phyloP scores from a whole-genome alignment of 257 asterid species.

The Solanum chiquidenum region DNA sequence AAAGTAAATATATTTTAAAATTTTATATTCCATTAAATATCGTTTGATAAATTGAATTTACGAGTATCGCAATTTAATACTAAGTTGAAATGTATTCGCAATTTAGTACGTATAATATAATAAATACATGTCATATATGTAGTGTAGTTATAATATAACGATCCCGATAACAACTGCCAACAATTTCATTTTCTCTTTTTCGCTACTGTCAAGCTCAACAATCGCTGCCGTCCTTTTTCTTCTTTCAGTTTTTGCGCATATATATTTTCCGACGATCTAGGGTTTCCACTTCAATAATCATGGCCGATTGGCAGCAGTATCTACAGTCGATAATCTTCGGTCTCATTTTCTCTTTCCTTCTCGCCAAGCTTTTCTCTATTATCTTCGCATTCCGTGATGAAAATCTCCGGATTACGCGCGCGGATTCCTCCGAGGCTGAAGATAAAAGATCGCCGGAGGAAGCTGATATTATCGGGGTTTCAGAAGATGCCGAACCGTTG shows the following conservation, averaged over 20 bases:
- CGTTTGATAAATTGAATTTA: too few species aligned
- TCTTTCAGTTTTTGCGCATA: background rate
- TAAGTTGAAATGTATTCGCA: background rate
- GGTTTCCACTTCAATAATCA: conserved; percentile 4
- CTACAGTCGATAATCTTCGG: conserved; percentile 67
- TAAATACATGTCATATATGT: background rate
- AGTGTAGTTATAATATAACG: background rate
- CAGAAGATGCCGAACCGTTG: conserved; percentile 43
- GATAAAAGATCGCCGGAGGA: conserved; percentile 7
- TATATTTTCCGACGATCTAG: background rate
- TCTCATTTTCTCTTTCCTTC: conserved; percentile 67
- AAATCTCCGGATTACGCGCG: conserved; percentile 71
- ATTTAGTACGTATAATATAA: background rate
- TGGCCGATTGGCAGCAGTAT: conserved; percentile 68
- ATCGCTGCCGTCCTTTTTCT: background rate
- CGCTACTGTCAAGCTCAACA: background rate
- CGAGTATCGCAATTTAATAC: background rate
- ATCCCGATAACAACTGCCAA: background rate
- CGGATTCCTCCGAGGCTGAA: conserved; percentile 25
- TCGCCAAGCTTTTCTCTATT: conserved; percentile 81
- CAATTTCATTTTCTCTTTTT: background rate
- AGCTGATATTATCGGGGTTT: conserved; percentile 1
- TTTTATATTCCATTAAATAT: too few species aligned
- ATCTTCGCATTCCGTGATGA: conserved; percentile 86
- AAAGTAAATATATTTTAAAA: too few species aligned